Conservation (phyloP, 1,139 yeast genomes). For the Scheffersomyces titani region DNA sequence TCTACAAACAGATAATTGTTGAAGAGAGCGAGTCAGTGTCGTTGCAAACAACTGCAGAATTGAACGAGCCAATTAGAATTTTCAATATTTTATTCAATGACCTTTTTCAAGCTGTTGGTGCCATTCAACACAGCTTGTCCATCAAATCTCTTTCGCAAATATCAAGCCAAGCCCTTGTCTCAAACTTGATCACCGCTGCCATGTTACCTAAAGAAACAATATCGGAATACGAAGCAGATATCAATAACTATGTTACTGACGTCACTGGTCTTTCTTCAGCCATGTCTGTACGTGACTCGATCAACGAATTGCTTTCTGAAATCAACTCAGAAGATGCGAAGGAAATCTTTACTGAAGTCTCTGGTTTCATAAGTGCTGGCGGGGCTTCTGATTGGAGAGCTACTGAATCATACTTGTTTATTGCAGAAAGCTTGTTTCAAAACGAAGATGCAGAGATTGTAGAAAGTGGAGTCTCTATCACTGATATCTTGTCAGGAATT, state of each 20-base stretch:
- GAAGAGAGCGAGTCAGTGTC: slow-evolving; percentile 6
- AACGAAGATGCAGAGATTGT: slow-evolving; percentile 42
- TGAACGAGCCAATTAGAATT: slow-evolving; percentile 15
- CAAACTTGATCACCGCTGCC: slow-evolving; percentile 24
- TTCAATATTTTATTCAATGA: slow-evolving; percentile 18
- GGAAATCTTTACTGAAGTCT: slow-evolving; percentile 22
- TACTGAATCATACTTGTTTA: slow-evolving; percentile 41
- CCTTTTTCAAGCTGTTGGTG: slow-evolving; percentile 24
- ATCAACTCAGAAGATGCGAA: slow-evolving; percentile 38
- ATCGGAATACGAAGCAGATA: slow-evolving; percentile 49
- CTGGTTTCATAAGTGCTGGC: neutral
- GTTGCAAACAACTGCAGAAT: slow-evolving; percentile 12
- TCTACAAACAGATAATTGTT: slow-evolving; percentile 15
- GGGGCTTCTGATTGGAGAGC: slow-evolving; percentile 15
- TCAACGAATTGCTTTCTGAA: slow-evolving; percentile 51
- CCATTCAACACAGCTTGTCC: slow-evolving; percentile 28
- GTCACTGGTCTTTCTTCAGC: slow-evolving; percentile 64
- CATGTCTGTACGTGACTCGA: slow-evolving; percentile 52
- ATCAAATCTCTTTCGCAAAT: slow-evolving; percentile 13
- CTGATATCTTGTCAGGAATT: slow-evolving; percentile 24
- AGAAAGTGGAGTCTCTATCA: slow-evolving; percentile 18
- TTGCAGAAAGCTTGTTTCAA: slow-evolving; percentile 43
- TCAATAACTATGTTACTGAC: slow-evolving; percentile 68
- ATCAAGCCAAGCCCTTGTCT: slow-evolving; percentile 17
- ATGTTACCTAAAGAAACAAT: slow-evolving; percentile 26